phyloP scores from a whole-genome alignment of 2,329 filamentous ascomycete species.

The Paecilomyces dactylethromorphus region DNA sequence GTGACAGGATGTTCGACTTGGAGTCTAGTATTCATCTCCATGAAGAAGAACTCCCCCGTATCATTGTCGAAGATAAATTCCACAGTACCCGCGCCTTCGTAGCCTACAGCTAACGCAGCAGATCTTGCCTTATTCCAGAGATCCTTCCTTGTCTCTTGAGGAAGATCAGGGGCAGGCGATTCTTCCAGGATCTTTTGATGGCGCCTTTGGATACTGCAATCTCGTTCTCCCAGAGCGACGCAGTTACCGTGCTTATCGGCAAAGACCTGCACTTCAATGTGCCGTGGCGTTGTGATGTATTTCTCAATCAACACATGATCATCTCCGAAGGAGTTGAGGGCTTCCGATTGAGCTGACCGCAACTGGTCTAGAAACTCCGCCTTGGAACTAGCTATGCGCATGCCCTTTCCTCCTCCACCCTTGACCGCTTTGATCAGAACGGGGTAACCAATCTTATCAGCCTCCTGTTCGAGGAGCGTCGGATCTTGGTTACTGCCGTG shows the following conservation, averaged over 20 bases:
- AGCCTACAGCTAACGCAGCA: slow-evolving; percentile 57
- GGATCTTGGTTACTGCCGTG: slow-evolving; percentile 77
- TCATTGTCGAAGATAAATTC: slow-evolving; percentile 67
- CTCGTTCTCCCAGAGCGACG: slow-evolving; percentile 58
- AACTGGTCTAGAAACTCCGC: slow-evolving; percentile 56
- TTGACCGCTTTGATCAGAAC: slow-evolving; percentile 62
- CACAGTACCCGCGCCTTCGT: slow-evolving; percentile 61
- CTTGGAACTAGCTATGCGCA: slow-evolving; percentile 55
- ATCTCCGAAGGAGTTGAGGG: slow-evolving; percentile 58
- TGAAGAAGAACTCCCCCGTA: slow-evolving; percentile 60
- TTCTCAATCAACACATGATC: slow-evolving; percentile 63
- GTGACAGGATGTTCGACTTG: slow-evolving; percentile 97
- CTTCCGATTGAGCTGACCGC: slow-evolving; percentile 58
- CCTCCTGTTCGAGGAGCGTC: slow-evolving; percentile 57
- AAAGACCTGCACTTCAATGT: slow-evolving; percentile 63
- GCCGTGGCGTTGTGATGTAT: slow-evolving; percentile 60
- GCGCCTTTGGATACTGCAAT: slow-evolving; percentile 59
- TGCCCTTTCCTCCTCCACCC: slow-evolving; percentile 62
- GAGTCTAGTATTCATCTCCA: slow-evolving; percentile 72
- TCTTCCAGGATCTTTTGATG: slow-evolving; percentile 64
- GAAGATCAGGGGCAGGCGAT: slow-evolving; percentile 57
- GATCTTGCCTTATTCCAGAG: slow-evolving; percentile 60
- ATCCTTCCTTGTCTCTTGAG: slow-evolving; percentile 54
- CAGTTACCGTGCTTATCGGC: slow-evolving; percentile 60
- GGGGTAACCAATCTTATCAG: slow-evolving; percentile 62